Conservation (phyloP, 345 rosid species). For the Rhizophora apiculata region DNA sequence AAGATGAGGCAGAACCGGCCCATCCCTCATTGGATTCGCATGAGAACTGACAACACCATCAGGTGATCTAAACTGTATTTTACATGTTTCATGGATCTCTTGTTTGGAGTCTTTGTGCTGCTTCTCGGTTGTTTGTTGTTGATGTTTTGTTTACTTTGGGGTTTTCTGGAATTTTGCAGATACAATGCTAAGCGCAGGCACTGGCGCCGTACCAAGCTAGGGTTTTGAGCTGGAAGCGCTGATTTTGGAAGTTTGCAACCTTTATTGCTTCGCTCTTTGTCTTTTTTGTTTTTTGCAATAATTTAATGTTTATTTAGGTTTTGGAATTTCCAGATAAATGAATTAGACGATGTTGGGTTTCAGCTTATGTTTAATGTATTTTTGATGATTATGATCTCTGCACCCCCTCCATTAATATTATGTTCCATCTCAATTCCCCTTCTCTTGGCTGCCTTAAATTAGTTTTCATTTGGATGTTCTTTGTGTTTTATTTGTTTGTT, state of each 20-base stretch:
- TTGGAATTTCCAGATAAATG: too few relatives aligned
- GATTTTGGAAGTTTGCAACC: background rate
- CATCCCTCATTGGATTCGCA: conserved; percentile 69
- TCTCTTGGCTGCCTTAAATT: too few relatives aligned
- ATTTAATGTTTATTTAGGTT: too few relatives aligned
- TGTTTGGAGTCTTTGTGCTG: background rate
- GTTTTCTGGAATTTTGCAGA: conserved; percentile 2
- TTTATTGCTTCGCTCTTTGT: background rate
- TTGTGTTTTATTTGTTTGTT: too few relatives aligned
- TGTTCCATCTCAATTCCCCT: too few relatives aligned
- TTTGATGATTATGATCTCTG: too few relatives aligned
- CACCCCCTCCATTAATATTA: too few relatives aligned
- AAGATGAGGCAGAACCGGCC: conserved; percentile 84
- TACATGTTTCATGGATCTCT: too few relatives aligned
- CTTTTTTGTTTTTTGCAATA: too few relatives aligned
- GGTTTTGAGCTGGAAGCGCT: conserved; percentile 19
- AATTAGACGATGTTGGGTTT: too few relatives aligned
- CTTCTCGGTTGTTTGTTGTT: background rate
- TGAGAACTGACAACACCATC: conserved; percentile 68
- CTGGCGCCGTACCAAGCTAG: conserved; percentile 37
- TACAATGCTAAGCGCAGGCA: conserved; percentile 36
- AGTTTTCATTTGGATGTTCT: too few relatives aligned
- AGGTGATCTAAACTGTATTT: conserved; percentile 25
- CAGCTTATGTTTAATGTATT: too few relatives aligned
- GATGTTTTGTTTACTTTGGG: background rate